Evolutionary conservation across 2,329 filamentous ascomycete species (phyloP), one percentile per base, ranked within the genome.

Genomic region (Fusarium setosum): DNA sequence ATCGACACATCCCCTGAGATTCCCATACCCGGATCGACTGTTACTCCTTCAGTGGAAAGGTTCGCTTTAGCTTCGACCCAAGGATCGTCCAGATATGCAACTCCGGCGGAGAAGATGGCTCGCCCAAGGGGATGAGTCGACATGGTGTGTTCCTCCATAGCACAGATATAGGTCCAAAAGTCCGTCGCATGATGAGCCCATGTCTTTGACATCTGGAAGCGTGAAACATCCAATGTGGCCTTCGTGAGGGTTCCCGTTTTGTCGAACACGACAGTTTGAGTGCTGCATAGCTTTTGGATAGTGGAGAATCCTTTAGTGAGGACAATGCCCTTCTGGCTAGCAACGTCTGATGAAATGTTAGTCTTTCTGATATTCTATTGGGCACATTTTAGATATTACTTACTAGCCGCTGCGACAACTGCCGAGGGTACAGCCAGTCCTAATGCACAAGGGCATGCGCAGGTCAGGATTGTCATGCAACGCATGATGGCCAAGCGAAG

Each of bases 221-320:
- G 29, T 3, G 32, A 52, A 9, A 59, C 56, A 7, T 38, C 41
- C 4, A 59, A 18, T 3, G 49, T 54, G 10, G 56, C 56, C 4
- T 34, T 32, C 7, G 56, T 59, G 12, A 59, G n/a, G 6, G 49
- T 59, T n/a, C 56, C 56, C 1, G 56, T 59, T 11, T 59, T 54
- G 49, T 54, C 49, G 20, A 59, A 59, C n/a, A 59, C n/a, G 15
- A 59, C 6, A 0, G 56, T 20, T 18, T 21, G 24, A 11, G 49
- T 54, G 6, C 40, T 20, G 4, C 35, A 18, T 6, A 59, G 50
- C 13, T 48, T 53, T 20, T 54, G 50, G 18, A 54, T 59, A 0
- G 56, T 59, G 18, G 24, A 1, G 11, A 59, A 40, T 2, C 49
- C 56, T 7, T 38, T 45, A 3, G 24, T 48, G 11, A 59, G 37